Conservation (phyloP, 768 basidiomycete species). For the Ramaria sp. region DNA sequence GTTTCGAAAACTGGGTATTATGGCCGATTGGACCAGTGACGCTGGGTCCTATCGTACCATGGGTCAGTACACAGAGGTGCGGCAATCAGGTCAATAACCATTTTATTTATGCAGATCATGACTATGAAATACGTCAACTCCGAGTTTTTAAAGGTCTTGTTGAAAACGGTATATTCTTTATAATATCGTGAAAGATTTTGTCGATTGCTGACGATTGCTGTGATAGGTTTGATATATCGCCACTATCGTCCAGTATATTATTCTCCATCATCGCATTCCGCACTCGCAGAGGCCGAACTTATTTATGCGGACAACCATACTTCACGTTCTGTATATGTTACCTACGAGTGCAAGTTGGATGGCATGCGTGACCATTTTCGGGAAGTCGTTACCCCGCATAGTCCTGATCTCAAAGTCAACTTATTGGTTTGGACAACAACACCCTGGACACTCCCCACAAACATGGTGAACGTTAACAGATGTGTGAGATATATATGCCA, state of each 20-base stretch:
- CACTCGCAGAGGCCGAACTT: constrained; percentile 91
- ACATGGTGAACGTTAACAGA: constrained; percentile 53
- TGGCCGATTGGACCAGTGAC: constrained; percentile 77
- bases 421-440: constrained; percentile 95
- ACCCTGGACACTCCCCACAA: constrained; percentile 92
- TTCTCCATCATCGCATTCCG: constrained; percentile 89
- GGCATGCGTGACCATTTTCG: constrained; percentile 18
- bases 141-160: constrained; percentile 83
- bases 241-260: constrained; percentile 88
- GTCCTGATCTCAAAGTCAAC: constrained; percentile 26
- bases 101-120: constrained; percentile 47
- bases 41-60: constrained; percentile 74
- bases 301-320: constrained; percentile 82
- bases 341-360: constrained; percentile 25
- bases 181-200: no score
- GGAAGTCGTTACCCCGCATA: constrained; percentile 18
- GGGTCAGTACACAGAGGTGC: constrained; percentile 35
- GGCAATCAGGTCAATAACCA: background rate
- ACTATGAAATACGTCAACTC: constrained; percentile 83
- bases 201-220: background rate
- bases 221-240: constrained; percentile 70
- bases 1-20: constrained; percentile 74
- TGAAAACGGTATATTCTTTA: constrained; percentile 43
- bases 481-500: background rate
- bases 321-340: constrained; percentile 81